Percentiles rank a stretch among this genome's conserved stretches.
phyloP scores from a whole-genome alignment of 192 early-diverging fungal species.

The Gigaspora rosea region DNA sequence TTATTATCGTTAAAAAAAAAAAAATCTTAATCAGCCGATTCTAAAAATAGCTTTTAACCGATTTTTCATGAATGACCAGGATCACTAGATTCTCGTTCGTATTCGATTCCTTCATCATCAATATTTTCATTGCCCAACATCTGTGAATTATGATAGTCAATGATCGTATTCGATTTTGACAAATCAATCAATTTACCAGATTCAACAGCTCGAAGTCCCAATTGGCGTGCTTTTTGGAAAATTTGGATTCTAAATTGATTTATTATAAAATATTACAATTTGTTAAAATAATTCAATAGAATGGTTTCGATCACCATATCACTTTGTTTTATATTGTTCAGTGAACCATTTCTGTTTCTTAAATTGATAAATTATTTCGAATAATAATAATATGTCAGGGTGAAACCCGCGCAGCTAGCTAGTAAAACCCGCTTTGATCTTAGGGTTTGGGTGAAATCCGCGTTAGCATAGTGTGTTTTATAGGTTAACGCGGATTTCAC shows the following conservation, averaged over 20 bases:
- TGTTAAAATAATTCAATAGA: background rate
- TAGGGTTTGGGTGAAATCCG: too few relatives aligned
- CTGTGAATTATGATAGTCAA: background rate
- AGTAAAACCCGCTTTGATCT: too few relatives aligned
- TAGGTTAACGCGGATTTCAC: too few relatives aligned
- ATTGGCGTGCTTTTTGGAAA: conserved; percentile 29
- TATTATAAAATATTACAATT: background rate
- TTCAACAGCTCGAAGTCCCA: conserved; percentile 31
- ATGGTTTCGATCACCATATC: too few relatives aligned
- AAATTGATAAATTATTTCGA: background rate
- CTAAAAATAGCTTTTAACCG: too few relatives aligned
- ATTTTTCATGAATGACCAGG: background rate
- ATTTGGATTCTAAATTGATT: conserved; percentile 26
- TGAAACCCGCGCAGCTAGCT: too few relatives aligned
- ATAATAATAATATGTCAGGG: too few relatives aligned
- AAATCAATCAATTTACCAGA: conserved; percentile 27
- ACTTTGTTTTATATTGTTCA: too few relatives aligned
- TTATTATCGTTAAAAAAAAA: too few relatives aligned
- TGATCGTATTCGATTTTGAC: conserved; percentile 16
- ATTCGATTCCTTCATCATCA: conserved; percentile 1
- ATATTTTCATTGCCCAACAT: background rate
- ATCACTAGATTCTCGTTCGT: conserved; percentile 8
- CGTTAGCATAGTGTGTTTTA: too few relatives aligned
- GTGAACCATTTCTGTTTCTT: too few relatives aligned
- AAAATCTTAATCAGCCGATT: too few relatives aligned